Conservation (phyloP, 2,329 filamentous ascomycete genomes). For the Penicillium sp. region DNA sequence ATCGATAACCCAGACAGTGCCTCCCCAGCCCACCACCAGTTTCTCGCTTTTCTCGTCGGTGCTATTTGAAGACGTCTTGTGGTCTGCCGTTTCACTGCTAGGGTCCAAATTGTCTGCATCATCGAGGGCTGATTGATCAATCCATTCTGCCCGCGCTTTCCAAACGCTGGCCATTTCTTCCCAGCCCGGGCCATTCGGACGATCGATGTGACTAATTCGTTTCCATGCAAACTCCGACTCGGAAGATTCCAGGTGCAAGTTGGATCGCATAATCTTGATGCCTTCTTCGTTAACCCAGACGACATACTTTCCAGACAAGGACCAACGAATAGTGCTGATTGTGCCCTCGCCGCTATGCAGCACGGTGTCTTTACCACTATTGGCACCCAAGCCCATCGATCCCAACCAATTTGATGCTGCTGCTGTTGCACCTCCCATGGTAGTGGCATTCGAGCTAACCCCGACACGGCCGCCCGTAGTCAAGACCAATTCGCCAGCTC, state of each 20-base stretch:
- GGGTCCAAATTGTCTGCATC: constrained; percentile 54
- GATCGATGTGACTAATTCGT: constrained; percentile 83
- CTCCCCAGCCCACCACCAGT: constrained; percentile 89
- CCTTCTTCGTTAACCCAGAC: constrained; percentile 96
- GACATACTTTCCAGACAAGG: constrained; percentile 82
- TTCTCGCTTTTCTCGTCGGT: constrained; percentile 56
- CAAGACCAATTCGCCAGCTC: constrained; percentile 79
- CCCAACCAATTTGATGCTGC: constrained; percentile 87
- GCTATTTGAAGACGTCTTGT: constrained; percentile 45
- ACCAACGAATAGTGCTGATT: constrained; percentile 93
- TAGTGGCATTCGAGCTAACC: constrained; percentile 76
- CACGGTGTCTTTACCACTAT: constrained; percentile 76
- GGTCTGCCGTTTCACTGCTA: constrained; percentile 24
- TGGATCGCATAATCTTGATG: constrained; percentile 95
- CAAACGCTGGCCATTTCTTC: constrained; percentile 95
- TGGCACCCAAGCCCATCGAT: constrained; percentile 72
- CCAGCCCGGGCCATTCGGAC: constrained; percentile 81
- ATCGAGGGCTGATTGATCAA: constrained; percentile 77
- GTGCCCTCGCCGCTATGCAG: constrained; percentile 88
- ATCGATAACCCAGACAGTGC: constrained; percentile 92
- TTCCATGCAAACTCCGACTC: constrained; percentile 88
- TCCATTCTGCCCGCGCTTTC: constrained; percentile 90
- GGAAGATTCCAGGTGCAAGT: constrained; percentile 68
- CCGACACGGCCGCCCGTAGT: constrained; percentile 76
- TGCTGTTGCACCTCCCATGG: constrained; percentile 66